These are phyloP conservation scores for Alternaria solani DNA, from an alignment of 2,329 filamentous ascomycete species.

Conservation along the genomic window DNA sequence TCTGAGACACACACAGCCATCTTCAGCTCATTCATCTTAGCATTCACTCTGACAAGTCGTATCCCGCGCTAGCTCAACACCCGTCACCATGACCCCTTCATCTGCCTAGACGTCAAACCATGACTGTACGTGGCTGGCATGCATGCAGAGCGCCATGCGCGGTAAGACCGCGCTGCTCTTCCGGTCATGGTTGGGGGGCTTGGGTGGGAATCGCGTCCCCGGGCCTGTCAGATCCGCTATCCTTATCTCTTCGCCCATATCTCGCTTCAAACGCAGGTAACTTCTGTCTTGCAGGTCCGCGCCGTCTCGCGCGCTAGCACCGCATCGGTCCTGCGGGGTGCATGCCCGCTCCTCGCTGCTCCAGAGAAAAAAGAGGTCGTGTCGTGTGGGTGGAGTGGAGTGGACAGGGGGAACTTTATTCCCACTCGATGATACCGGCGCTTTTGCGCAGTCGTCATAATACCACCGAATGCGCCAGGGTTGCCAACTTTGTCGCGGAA, in stretches of 20 bases:
- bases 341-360: conserved; percentile 13
- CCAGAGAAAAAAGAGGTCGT: not conserved
- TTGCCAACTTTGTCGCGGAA: not conserved
- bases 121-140: conserved; percentile 6
- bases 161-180: not conserved
- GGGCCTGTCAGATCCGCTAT: conserved; percentile 13
- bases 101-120: not conserved
- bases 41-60: not conserved
- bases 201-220: conserved; percentile 1
- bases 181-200: not conserved
- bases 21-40: not conserved
- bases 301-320: conserved; percentile 5
- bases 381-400: conserved; percentile 8
- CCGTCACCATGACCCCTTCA: not conserved
- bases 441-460: not conserved
- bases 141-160: conserved; percentile 1
- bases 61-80: not conserved
- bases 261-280: conserved; percentile 8
- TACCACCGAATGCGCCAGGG: not conserved
- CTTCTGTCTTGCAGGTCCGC: conserved; percentile 9
- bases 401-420: conserved; percentile 1
- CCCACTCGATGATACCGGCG: not conserved
- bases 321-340: conserved; percentile 26
- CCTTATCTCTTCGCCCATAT: conserved; percentile 17
- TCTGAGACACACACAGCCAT: not conserved